Conservation (phyloP, 148 eudicot genomes). For the Oxyria digyna region DNA sequence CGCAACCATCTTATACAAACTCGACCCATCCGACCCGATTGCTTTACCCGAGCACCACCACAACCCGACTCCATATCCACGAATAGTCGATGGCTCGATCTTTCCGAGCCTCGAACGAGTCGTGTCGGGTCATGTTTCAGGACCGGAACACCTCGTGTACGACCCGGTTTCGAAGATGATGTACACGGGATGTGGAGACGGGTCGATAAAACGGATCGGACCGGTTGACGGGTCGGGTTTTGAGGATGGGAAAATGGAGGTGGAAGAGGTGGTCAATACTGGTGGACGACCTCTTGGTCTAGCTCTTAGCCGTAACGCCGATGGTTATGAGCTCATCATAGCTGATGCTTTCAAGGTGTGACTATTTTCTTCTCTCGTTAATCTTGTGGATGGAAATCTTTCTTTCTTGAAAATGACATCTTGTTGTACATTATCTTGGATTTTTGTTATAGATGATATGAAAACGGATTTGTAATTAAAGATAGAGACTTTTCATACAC, state of each 20-base stretch:
- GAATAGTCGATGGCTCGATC: neutral
- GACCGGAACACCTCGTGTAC: slow-evolving; percentile 52
- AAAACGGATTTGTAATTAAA: no score
- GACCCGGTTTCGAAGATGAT: slow-evolving; percentile 26
- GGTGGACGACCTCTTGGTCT: slow-evolving; percentile 76
- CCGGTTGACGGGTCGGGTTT: slow-evolving; percentile 19
- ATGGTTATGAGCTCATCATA: slow-evolving; percentile 32
- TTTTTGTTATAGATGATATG: no score
- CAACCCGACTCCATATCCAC: neutral
- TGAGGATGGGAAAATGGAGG: neutral
- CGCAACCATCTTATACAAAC: neutral
- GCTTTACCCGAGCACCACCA: neutral
- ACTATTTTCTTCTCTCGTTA: no score
- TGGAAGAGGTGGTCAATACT: slow-evolving; percentile 58
- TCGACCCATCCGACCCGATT: neutral
- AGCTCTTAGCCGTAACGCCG: slow-evolving; percentile 24
- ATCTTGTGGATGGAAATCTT: no score
- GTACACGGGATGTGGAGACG: slow-evolving; percentile 52
- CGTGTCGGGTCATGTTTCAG: slow-evolving; percentile 29
- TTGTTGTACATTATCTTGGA: no score
- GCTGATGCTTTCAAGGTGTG: slow-evolving; percentile 56
- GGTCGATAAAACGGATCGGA: slow-evolving; percentile 57
- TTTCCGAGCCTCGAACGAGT: slow-evolving; percentile 16
- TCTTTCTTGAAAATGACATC: no score
- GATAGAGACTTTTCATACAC: no score